Conservation (phyloP, 2,329 filamentous ascomycete species). For the Fusarium tricinctum region DNA sequence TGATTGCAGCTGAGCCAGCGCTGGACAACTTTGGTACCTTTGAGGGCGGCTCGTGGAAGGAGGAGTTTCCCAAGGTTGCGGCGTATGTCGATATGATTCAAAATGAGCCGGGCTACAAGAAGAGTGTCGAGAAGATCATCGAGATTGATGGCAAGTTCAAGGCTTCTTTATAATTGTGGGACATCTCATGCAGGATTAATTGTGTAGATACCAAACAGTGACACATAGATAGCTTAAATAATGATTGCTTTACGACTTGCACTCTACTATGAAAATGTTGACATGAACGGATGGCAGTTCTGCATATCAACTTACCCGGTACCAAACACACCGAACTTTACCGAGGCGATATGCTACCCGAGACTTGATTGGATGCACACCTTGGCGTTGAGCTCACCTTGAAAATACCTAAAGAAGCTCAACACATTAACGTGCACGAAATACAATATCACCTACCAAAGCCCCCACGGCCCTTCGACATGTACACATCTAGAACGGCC, state of each 20-base stretch:
- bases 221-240: background rate
- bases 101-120: slow-evolving; percentile 62
- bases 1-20: slow-evolving; percentile 60
- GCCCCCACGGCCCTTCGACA: slow-evolving; percentile 39
- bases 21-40: slow-evolving; percentile 60
- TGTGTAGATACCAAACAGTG: background rate
- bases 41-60: slow-evolving; percentile 57
- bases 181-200: background rate
- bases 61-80: slow-evolving; percentile 60
- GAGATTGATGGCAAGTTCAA: slow-evolving; percentile 61
- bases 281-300: background rate
- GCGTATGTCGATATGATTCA: slow-evolving; percentile 64
- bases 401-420: slow-evolving; percentile 44
- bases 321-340: slow-evolving; percentile 34
- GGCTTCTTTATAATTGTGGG: slow-evolving; percentile 21
- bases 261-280: background rate
- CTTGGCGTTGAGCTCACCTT: slow-evolving; percentile 1
- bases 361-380: slow-evolving; percentile 42
- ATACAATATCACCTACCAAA: slow-evolving; percentile 13
- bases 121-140: slow-evolving; percentile 63
- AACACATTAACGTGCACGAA: slow-evolving; percentile 22
- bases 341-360: slow-evolving; percentile 23
- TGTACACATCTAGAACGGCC: slow-evolving; percentile 54
- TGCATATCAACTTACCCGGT: background rate
- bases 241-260: background rate